Evolutionary conservation across 345 rosid genomes (phyloP), one percentile per base, ranked within the genome.

Genomic region (Gossypium longicalyx): DNA sequence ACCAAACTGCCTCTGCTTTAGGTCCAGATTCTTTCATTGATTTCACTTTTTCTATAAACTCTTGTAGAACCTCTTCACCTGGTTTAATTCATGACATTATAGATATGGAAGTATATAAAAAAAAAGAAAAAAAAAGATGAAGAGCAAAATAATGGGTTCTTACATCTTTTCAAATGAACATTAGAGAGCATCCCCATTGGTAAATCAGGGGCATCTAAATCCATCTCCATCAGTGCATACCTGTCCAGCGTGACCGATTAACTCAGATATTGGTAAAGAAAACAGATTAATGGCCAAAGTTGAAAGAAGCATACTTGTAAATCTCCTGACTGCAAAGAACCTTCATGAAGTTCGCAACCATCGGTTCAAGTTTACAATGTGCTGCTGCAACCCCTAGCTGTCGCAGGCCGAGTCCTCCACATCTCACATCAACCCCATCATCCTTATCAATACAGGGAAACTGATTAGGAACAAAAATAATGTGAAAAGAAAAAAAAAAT

Each of bases 211-310:
- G 91, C 75, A 74, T 91, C 95, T 34, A 87, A 67, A 25, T 88
- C 93, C 71, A 88, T 86, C 77, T 92, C 98, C 92, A 84, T 87
- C 51, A 92, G 53, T 4, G 97, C 91, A 61, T 87, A 90, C 77
- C 97, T 90, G 60, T 2, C 15, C 38, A n/a, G 59, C 6, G 12
- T 8, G 1, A 47, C 54, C 47, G 16, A n/a, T 2, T n/a, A 11
- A 41, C 10, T 16, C 22, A 3, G 23, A 23, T 11, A 13, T 1
- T 15, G 5, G 23, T 5, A 71, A 51, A 0, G 38, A 2, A 9
- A 22, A 45, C n/a, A 51, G 22, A 1, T 16, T 13, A 34, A 23
- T 11, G 66, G 16, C 8, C 44, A 11, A 57, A 3, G 17, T 12
- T 0, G 9, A 19, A 29, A 29, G 20, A 64, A 41, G 9, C 48